Conservation (phyloP, 768 basidiomycete genomes). For the Lactarius quietus region DNA sequence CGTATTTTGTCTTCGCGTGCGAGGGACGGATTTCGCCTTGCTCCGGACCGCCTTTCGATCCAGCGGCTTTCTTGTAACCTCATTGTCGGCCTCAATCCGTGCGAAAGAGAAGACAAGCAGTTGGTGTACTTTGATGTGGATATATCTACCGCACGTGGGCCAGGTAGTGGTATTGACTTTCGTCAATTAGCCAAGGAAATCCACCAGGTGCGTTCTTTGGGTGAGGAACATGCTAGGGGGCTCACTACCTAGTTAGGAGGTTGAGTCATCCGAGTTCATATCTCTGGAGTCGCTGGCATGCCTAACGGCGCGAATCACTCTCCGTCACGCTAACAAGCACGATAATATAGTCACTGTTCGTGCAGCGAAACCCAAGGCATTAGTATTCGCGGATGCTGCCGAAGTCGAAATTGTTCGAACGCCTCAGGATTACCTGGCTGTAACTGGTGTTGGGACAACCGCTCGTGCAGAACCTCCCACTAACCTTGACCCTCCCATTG, state of each 20-base stretch:
- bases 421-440: constrained; percentile 36
- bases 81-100: constrained; percentile 65
- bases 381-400: constrained; percentile 62
- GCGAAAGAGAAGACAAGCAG: constrained; percentile 65
- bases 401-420: constrained; percentile 58
- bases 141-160: constrained; percentile 28
- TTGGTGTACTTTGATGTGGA: constrained; percentile 51
- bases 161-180: constrained; percentile 36
- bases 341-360: constrained; percentile 44
- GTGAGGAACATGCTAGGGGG: constrained; percentile 1
- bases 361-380: constrained; percentile 68
- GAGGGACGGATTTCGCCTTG: constrained; percentile 23
- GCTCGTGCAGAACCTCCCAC: constrained; percentile 8
- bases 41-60: constrained; percentile 31
- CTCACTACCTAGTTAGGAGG: constrained; percentile 6
- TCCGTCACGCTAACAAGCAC: constrained; percentile 32
- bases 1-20: constrained; percentile 39
- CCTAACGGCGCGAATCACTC: constrained; percentile 55
- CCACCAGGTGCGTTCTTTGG: constrained; percentile 35
- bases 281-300: constrained; percentile 80
- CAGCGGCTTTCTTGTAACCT: constrained; percentile 46
- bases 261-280: constrained; percentile 43
- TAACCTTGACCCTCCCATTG: constrained; percentile 11
- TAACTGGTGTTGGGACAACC: background rate
- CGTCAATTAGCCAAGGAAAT: constrained; percentile 38